phyloP scores from a whole-genome alignment of 2,329 filamentous ascomycete species.

The Fusarium ambrosium region DNA sequence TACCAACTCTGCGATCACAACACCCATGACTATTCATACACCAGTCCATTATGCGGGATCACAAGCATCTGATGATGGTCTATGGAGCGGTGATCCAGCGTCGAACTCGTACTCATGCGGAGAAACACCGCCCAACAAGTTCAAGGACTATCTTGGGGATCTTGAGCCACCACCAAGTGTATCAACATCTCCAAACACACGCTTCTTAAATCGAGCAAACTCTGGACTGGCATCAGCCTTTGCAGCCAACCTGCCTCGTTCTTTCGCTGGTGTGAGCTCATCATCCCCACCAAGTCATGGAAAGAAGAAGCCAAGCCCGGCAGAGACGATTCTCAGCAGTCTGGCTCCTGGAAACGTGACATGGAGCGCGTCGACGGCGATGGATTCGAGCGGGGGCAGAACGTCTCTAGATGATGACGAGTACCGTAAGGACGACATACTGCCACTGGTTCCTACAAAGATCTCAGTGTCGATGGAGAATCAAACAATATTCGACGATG shows the following conservation, averaged over 20 bases:
- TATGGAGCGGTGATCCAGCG: constrained; percentile 66
- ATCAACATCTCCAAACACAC: constrained; percentile 71
- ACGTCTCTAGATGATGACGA: constrained; percentile 70
- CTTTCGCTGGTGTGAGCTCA: constrained; percentile 55
- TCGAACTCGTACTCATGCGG: constrained; percentile 72
- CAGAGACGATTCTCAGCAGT: constrained; percentile 70
- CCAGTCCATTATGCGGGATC: constrained; percentile 68
- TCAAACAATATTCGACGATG: constrained; percentile 76
- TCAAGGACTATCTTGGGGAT: constrained; percentile 61
- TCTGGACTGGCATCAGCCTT: constrained; percentile 69
- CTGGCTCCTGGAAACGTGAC: constrained; percentile 66
- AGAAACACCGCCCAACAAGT: constrained; percentile 70
- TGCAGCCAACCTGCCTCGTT: constrained; percentile 67
- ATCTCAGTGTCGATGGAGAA: constrained; percentile 70
- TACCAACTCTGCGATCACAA: constrained; percentile 67
- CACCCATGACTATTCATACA: constrained; percentile 69
- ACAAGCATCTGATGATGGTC: constrained; percentile 67
- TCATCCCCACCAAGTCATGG: constrained; percentile 60
- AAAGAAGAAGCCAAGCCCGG: constrained; percentile 71
- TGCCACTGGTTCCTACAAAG: constrained; percentile 64
- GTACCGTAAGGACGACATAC: constrained; percentile 59
- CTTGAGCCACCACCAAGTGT: constrained; percentile 65
- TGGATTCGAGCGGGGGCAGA: constrained; percentile 61
- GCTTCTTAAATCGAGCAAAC: constrained; percentile 66
- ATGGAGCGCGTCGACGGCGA: constrained; percentile 63